Evolutionary conservation across 306 rosid genomes (phyloP), one percentile per base, ranked within the genome.

Genomic region (Castanea crenata): DNA sequence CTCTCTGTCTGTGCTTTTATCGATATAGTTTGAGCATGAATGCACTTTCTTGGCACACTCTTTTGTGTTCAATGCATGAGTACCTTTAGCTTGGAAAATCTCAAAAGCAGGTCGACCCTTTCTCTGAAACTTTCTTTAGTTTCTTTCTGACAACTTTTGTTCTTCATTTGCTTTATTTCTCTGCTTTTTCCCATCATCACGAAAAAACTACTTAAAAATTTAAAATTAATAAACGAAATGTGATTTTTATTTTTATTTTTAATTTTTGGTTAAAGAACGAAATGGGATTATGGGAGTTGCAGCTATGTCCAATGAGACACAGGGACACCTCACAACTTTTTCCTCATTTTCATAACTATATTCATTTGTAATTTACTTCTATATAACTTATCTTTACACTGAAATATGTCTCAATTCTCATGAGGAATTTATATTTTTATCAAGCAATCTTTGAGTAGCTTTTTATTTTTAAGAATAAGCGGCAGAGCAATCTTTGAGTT

Each of bases 81-180:
- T 75, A 61, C 76, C 72, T 79, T 82, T 80, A 76, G 54, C 83
- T 49, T 77, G 19, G 73, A 70, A 84, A 84, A 86, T 56, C 71
- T 31, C 31, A 81, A 55, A 76, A 80, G 44, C 74, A 73, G 52
- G 69, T 62, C 63, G 81, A 73, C 79, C 77, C 80, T 86, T 81
- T 81, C 79, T 86, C 73, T 78, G 82, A 79, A 81, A 86, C 11
- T 38, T 38, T 7, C 46, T 38, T 38, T 38, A 78, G 80, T 76
- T 80, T 85, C 74, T 78, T 85, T 84, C 56, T 69, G 57, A 74
- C 88, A 84, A 79, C 92, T 82, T 89, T 85, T 82, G 78, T 87
- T 85, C 84, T 87, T 74, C 78, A 18, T 68, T 76, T 85, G 74
- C 78, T 62, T 89, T 72, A 87, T 76, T 83, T 83, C 69, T 79